Evolutionary conservation across 2,329 filamentous ascomycete species (phyloP).

Genomic region (Elsinoe fawcettii): DNA sequence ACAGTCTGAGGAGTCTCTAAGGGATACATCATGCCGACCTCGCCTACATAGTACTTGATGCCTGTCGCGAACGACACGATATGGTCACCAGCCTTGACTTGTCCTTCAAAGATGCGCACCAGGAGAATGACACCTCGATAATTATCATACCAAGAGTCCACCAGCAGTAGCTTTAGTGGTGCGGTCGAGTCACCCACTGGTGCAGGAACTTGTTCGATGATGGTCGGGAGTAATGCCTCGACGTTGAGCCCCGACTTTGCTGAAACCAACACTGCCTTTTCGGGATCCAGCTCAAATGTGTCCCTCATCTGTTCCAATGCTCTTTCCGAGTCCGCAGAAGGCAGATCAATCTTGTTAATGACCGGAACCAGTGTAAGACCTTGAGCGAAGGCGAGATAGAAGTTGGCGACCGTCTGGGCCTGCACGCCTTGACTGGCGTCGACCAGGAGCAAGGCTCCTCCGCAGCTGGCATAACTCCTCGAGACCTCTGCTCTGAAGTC

Average conservation of each 20-base stretch:
- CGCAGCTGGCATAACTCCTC: slow-evolving; percentile 90
- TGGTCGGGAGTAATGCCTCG: slow-evolving; percentile 68
- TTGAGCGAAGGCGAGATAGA: slow-evolving; percentile 93
- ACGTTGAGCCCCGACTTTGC: slow-evolving; percentile 93
- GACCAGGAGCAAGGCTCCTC: slow-evolving; percentile 82
- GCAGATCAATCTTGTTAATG: slow-evolving; percentile 93
- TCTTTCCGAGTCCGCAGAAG: slow-evolving; percentile 76
- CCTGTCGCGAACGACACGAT: slow-evolving; percentile 84
- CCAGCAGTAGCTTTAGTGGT: slow-evolving; percentile 75
- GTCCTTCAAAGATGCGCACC: slow-evolving; percentile 84
- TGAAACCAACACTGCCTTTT: slow-evolving; percentile 69
- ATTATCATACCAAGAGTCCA: slow-evolving; percentile 97
- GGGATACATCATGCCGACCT: slow-evolving; percentile 95
- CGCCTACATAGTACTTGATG: slow-evolving; percentile 83
- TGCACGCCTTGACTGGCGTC: slow-evolving; percentile 96
- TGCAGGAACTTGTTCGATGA: slow-evolving; percentile 76
- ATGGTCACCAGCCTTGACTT: slow-evolving; percentile 71
- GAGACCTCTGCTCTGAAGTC: slow-evolving; percentile 97
- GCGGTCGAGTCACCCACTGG: slow-evolving; percentile 65
- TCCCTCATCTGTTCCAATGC: slow-evolving; percentile 79
- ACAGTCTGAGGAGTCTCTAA: slow-evolving; percentile 71
- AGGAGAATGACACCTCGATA: slow-evolving; percentile 90
- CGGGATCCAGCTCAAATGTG: slow-evolving; percentile 79
- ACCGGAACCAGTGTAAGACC: slow-evolving; percentile 81
- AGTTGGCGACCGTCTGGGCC: slow-evolving; percentile 97